A percentile compares a stretch with the other conserved stretches of the same genome.
These are phyloP conservation scores for Liquidambar formosana DNA, from an alignment of 164 flowering plant genomes.

Conservation along the genomic window DNA sequence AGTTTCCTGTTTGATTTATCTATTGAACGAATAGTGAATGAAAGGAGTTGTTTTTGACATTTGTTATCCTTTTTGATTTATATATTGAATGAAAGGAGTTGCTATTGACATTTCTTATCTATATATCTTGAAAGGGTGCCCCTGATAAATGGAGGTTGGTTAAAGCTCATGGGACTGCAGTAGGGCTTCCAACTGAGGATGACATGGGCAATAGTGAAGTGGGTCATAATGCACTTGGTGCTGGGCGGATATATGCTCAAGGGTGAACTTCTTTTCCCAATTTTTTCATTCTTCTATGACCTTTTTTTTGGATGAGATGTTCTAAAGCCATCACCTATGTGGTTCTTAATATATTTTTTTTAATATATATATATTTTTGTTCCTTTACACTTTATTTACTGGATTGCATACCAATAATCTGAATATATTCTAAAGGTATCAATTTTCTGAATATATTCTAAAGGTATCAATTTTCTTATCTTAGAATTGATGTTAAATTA, in stretches of 20 bases:
- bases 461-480: too few species aligned
- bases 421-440: too few species aligned
- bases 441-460: too few species aligned
- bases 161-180: conserved; percentile 89
- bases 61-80: neutral
- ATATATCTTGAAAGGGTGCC: conserved; percentile 49
- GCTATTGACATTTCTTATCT: neutral
- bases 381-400: too few species aligned
- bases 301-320: neutral
- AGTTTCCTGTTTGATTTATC: too few species aligned
- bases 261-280: conserved; percentile 45
- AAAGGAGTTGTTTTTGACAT: neutral
- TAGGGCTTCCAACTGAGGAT: conserved; percentile 96
- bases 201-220: conserved; percentile 99
- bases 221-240: conserved; percentile 98
- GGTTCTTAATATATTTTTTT: too few species aligned
- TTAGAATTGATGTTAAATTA: too few species aligned
- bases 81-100: neutral
- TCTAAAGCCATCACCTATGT: too few species aligned
- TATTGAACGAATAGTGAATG: neutral
- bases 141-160: conserved; percentile 93
- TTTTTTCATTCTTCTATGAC: conserved; percentile 1
- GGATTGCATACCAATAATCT: too few species aligned
- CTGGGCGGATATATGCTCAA: conserved; percentile 93
- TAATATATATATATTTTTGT: too few species aligned